Evolutionary conservation across 176 grass and related monocot genomes (phyloP), one percentile per base, ranked within the genome.

Genomic region (Zizania latifolia): DNA sequence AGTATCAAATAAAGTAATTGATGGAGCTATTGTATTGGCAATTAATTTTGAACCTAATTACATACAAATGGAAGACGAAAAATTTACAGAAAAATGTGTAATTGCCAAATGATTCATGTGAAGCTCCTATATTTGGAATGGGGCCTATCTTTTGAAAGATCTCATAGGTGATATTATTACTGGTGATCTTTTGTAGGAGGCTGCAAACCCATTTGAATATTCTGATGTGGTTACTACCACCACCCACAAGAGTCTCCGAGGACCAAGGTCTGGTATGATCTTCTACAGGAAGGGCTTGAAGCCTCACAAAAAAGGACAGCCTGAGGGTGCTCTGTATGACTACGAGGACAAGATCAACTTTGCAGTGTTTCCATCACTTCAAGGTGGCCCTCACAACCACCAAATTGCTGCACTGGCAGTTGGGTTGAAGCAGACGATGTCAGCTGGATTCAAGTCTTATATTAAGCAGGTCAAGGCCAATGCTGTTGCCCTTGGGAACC

Each of bases 211-310:
- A 16, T 93, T 93, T 79, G 84, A 93, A 56, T 90, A 80, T 48
- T 90, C 77, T 70, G 91, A 93, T 58, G 84, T 93, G 64, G 87
- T 93, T 51, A 93, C 91, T 43, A 87, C 91, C 9, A 93, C 91
- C 32, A 93, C 91, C 38, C 87, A 93, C 81, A 93, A 93, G 63
- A 71, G 62, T 59, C 81, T 93, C 32, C 50, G 91, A 72, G 91
- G 87, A 40, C 91, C 91, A 71, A 87, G 87, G 33, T 85, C 87
- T 6, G 91, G 87, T 64, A 93, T 93, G 69, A 87, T 93, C 45
- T 90, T 93, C 79, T 89, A 82, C 48, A 80, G 91, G 57, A 93
- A 87, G 71, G 87, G 81, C 31, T 32, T 3, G 26, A 89, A 79
- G 68, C 82, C 59, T 50, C 70, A 61, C 24, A 81, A 43, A 16